A percentile compares a stretch with the other conserved stretches of the same genome.
Conservation (phyloP, 2,329 filamentous ascomycete genomes). For the Raffaelea albimanens region DNA sequence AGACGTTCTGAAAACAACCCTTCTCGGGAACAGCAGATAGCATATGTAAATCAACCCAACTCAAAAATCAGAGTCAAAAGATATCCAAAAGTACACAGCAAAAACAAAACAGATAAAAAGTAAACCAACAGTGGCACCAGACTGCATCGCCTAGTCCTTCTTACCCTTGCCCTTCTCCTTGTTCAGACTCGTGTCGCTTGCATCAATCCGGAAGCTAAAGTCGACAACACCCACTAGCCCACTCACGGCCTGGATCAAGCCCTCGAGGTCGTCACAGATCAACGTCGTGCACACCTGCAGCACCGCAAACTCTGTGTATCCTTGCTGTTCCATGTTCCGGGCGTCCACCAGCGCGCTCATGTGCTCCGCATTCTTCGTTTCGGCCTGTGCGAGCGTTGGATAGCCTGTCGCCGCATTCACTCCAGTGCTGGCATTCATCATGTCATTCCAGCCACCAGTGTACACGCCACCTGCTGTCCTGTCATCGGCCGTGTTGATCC, state of each 20-base stretch:
- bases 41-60: no score
- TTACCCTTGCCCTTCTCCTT: slow-evolving; percentile 14
- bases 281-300: slow-evolving; percentile 62
- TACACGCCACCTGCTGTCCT: no score
- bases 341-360: slow-evolving; percentile 45
- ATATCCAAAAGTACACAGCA: no score
- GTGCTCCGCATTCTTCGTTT: not conserved
- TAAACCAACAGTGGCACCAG: not conserved
- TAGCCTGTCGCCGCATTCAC: not conserved
- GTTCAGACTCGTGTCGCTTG: slow-evolving; percentile 6
- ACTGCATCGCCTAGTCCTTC: slow-evolving; percentile 6
- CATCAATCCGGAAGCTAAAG: slow-evolving; percentile 54
- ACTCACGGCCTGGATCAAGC: slow-evolving; percentile 51
- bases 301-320: slow-evolving; percentile 67
- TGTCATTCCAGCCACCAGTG: no score
- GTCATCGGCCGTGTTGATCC: no score
- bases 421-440: no score
- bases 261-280: slow-evolving; percentile 59
- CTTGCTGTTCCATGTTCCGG: slow-evolving; percentile 58
- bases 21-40: no score
- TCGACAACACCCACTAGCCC: slow-evolving; percentile 65
- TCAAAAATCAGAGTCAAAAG: no score
- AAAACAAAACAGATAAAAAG: no score
- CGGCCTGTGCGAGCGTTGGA: not conserved
- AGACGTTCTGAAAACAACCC: no score